phyloP scores from a whole-genome alignment of 441 rosid species.

The Euphorbia schlechtendalii region DNA sequence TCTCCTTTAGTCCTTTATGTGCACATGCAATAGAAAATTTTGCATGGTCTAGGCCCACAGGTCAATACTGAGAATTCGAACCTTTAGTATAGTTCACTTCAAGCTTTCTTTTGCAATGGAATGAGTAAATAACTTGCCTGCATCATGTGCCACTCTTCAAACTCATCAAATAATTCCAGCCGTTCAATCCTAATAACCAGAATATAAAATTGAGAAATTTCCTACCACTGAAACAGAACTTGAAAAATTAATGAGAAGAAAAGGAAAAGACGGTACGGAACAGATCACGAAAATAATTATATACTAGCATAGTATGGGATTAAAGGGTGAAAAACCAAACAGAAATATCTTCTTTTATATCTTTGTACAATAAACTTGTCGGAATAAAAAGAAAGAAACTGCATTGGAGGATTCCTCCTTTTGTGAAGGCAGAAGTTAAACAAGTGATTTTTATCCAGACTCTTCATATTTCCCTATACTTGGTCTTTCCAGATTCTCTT shows the following conservation, averaged over 20 bases:
- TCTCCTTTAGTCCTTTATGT: not conserved
- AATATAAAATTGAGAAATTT: constrained; percentile 24
- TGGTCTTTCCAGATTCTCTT: not conserved
- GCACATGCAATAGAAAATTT: not conserved
- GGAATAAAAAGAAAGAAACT: constrained; percentile 6
- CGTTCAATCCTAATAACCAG: constrained; percentile 69
- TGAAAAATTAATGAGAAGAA: not conserved
- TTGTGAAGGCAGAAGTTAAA: not conserved
- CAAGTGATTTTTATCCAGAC: not conserved
- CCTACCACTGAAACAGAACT: constrained; percentile 3
- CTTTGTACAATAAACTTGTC: not conserved
- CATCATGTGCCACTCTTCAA: constrained; percentile 99
- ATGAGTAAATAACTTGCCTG: constrained; percentile 56
- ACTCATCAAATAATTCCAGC: constrained; percentile 90
- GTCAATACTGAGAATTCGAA: not conserved
- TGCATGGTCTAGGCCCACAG: constrained; percentile 12
- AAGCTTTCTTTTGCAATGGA: constrained; percentile 11
- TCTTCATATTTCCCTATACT: not conserved
- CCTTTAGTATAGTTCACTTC: not conserved
- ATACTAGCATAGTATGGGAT: not conserved
- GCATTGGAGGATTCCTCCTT: constrained; percentile 14
- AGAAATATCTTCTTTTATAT: not conserved
- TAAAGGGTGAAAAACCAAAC: constrained; percentile 1
- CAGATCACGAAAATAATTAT: constrained; percentile 1
- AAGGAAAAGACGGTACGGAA: not conserved